Conservation (phyloP, 2,329 filamentous ascomycete species). For the Thelonectria blattea region DNA sequence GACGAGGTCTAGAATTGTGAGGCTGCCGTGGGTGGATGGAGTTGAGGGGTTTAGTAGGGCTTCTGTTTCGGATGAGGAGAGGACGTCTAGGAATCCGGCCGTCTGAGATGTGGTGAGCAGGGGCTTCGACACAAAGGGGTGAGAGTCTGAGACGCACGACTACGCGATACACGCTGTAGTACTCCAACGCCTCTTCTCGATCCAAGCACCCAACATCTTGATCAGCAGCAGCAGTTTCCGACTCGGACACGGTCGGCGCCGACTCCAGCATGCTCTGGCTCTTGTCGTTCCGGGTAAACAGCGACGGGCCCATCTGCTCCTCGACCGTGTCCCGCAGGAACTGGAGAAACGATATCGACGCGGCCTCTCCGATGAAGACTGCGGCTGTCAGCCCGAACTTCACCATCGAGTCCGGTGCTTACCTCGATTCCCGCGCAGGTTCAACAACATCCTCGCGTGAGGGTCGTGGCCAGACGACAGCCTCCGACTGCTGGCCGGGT, state of each 20-base stretch:
- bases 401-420: constrained; percentile 13
- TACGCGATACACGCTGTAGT: constrained; percentile 23
- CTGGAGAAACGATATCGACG: constrained; percentile 62
- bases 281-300: constrained; percentile 38
- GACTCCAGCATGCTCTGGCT: constrained; percentile 39
- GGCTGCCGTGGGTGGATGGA: constrained; percentile 5
- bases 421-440: constrained; percentile 59
- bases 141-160: constrained; percentile 30
- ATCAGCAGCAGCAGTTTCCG: neutral
- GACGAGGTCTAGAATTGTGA: constrained; percentile 25
- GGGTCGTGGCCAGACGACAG: constrained; percentile 26
- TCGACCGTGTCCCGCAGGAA: constrained; percentile 35
- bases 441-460: constrained; percentile 54
- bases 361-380: constrained; percentile 59
- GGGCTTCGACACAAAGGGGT: neutral
- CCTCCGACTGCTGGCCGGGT: constrained; percentile 14
- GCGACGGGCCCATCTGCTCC: constrained; percentile 36
- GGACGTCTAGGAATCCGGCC: constrained; percentile 44
- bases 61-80: constrained; percentile 40
- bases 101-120: constrained; percentile 33
- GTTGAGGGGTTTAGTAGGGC: constrained; percentile 26
- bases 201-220: neutral
- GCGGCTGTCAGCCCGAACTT: neutral
- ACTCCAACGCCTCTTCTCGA: constrained; percentile 22
- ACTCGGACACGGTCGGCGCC: constrained; percentile 28